These are phyloP conservation scores for Gaeumannomyces sp. DNA, from an alignment of 2,329 filamentous ascomycete species.

Conservation along the genomic window DNA sequence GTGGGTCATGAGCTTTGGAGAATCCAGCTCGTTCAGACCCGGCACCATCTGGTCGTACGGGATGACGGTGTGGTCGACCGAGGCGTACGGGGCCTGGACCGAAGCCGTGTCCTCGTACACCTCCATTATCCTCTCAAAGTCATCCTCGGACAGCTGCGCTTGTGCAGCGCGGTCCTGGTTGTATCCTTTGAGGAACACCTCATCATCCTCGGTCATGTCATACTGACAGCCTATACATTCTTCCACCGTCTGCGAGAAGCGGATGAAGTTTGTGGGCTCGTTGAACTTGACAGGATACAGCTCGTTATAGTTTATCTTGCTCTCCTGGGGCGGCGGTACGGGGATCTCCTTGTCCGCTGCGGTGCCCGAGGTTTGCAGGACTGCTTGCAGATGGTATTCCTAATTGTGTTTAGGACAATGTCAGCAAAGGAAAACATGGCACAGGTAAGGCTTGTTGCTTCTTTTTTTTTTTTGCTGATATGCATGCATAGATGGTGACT, in stretches of 20 bases:
- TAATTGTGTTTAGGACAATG: conserved; percentile 36
- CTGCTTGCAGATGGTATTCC: conserved; percentile 94
- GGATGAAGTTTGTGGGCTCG: conserved; percentile 88
- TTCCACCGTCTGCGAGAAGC: conserved; percentile 96
- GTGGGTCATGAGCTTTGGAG: conserved; percentile 45
- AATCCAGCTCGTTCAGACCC: conserved; percentile 49
- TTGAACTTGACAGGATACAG: conserved; percentile 76
- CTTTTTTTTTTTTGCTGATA: neutral
- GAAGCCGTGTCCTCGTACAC: conserved; percentile 86
- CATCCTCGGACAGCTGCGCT: conserved; percentile 72
- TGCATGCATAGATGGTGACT: neutral
- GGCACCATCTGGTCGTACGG: conserved; percentile 70
- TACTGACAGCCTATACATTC: conserved; percentile 87
- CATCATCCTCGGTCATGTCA: conserved; percentile 91
- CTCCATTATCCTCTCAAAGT: conserved; percentile 91
- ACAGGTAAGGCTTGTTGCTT: neutral
- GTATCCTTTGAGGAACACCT: conserved; percentile 73
- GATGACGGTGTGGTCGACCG: conserved; percentile 82
- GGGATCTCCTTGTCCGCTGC: conserved; percentile 58
- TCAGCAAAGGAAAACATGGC: conserved; percentile 9
- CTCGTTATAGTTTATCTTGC: conserved; percentile 74
- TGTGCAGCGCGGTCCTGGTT: conserved; percentile 63
- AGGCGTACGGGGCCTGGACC: conserved; percentile 79
- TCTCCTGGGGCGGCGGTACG: conserved; percentile 58
- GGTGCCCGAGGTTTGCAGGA: conserved; percentile 51